Conservation (phyloP, 805 yeast species). For the Sungouiozyma ichnusensis region DNA sequence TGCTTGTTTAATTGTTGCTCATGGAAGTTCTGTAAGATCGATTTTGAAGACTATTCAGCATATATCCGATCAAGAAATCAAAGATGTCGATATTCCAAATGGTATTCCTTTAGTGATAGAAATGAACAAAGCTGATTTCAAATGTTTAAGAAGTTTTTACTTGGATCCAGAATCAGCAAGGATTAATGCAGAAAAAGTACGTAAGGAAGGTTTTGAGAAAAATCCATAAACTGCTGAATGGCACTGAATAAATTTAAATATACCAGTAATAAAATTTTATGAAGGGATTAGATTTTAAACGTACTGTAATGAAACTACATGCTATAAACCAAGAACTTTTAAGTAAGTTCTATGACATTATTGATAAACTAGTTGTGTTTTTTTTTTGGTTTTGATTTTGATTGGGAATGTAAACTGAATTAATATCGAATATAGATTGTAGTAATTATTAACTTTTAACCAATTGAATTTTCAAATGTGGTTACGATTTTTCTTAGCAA, state of each 20-base stretch:
- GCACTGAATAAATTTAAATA: neutral
- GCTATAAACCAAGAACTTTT: too few species aligned
- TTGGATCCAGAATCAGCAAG: conserved; percentile 74
- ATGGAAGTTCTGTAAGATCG: conserved; percentile 75
- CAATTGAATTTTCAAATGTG: neutral
- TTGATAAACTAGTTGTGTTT: neutral
- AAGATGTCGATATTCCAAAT: conserved; percentile 69
- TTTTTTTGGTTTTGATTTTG: too few species aligned
- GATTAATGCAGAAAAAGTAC: conserved; percentile 69
- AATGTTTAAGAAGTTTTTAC: conserved; percentile 47
- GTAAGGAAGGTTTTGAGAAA: conserved; percentile 53
- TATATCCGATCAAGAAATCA: conserved; percentile 57
- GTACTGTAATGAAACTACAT: too few species aligned
- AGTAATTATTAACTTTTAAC: too few species aligned
- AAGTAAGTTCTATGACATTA: neutral
- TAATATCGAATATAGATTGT: neutral
- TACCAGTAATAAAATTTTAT: neutral
- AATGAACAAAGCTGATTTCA: conserved; percentile 38
- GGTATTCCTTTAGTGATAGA: conserved; percentile 71
- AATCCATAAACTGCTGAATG: conserved; percentile 12
- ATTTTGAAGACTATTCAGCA: conserved; percentile 57
- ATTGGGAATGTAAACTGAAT: neutral
- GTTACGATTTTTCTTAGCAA: conserved; percentile 58
- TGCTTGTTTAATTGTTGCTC: conserved; percentile 62
- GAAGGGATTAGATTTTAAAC: too few species aligned